Percentiles rank a stretch among this genome's conserved stretches.
phyloP scores from a whole-genome alignment of 2,329 filamentous ascomycete genomes.

The Pseudopithomyces maydicus region DNA sequence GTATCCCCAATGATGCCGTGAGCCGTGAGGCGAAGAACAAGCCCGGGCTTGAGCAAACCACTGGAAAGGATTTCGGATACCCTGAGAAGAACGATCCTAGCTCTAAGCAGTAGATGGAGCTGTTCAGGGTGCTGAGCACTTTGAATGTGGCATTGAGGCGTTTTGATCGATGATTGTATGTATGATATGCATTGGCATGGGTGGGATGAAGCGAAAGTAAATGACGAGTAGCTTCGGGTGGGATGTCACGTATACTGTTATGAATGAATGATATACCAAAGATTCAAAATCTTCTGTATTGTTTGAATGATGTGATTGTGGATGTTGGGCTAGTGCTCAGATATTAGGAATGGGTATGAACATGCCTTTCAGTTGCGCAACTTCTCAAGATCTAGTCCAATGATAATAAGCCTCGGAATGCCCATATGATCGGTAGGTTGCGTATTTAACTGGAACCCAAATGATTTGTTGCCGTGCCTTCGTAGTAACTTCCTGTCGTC shows the following conservation, averaged over 20 bases:
- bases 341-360: too few relatives aligned
- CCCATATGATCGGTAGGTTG: too few relatives aligned
- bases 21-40: constrained; percentile 52
- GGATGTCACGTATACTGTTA: not conserved
- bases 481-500: too few relatives aligned
- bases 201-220: not conserved
- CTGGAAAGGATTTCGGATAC: constrained; percentile 49
- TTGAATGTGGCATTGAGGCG: not conserved
- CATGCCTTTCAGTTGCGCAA: too few relatives aligned
- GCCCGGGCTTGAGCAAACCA: constrained; percentile 48
- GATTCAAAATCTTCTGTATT: not conserved
- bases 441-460: too few relatives aligned
- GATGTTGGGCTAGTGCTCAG: not conserved
- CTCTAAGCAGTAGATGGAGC: constrained; percentile 23
- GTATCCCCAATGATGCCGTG: constrained; percentile 65
- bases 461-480: too few relatives aligned
- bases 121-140: not conserved
- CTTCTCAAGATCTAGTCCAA: too few relatives aligned
- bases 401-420: too few relatives aligned
- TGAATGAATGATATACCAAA: constrained; percentile 2
- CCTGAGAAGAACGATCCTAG: constrained; percentile 48
- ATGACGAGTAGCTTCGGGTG: not conserved
- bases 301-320: not conserved
- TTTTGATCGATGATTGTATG: too few relatives aligned
- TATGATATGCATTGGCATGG: not conserved